Conservation (phyloP, 768 basidiomycete genomes). For the Exidia glandulosa region DNA sequence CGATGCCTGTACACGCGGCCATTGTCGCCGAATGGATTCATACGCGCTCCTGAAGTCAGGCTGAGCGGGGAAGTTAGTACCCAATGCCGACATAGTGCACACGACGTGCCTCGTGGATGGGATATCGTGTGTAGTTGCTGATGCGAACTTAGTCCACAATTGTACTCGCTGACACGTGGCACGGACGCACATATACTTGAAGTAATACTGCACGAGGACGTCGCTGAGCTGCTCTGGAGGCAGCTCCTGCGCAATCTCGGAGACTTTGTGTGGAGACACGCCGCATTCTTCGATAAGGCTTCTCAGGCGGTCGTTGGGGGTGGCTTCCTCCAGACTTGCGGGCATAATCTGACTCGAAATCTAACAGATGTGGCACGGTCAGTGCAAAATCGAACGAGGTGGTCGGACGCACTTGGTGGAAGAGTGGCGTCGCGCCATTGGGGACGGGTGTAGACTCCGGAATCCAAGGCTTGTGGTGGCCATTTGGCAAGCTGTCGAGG, state of each 20-base stretch:
- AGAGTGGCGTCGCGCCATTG: neutral
- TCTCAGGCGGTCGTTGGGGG: conserved; percentile 67
- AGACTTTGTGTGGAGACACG: conserved; percentile 80
- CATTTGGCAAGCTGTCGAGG: neutral
- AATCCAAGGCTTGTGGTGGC: neutral
- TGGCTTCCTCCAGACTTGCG: conserved; percentile 10
- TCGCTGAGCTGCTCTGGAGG: conserved; percentile 69
- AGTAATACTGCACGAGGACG: conserved; percentile 75
- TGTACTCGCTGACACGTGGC: neutral
- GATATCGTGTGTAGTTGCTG: conserved; percentile 92
- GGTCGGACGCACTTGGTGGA: neutral
- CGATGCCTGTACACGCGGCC: conserved; percentile 54
- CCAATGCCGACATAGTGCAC: neutral
- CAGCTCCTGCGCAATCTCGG: conserved; percentile 79
- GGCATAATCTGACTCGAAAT: conserved; percentile 6
- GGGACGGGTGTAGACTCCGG: neutral
- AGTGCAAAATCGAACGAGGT: too few relatives aligned
- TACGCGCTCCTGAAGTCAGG: conserved; percentile 68
- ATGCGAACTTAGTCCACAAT: conserved; percentile 1
- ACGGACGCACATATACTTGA: conserved; percentile 51
- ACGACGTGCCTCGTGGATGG: conserved; percentile 50
- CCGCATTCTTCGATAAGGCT: conserved; percentile 87
- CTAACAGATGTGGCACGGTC: neutral
- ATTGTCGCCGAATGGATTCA: conserved; percentile 46
- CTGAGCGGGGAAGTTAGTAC: neutral